These are phyloP conservation scores for Tuber borchii DNA, from an alignment of 495 filamentous ascomycete genomes.

Conservation along the genomic window DNA sequence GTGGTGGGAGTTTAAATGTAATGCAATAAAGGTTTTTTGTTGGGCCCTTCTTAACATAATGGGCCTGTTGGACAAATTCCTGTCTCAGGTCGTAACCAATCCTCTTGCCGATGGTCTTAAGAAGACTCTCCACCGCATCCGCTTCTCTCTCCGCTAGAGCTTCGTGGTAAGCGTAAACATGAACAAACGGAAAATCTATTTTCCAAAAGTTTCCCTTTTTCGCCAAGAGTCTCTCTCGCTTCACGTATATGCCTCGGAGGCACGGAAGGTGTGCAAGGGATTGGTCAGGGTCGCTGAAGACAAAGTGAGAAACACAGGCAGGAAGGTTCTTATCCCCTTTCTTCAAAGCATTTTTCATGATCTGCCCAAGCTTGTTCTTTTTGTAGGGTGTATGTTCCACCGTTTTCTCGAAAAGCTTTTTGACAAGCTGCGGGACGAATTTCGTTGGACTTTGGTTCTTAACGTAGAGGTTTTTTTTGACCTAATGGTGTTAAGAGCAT, in stretches of 20 bases:
- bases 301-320: conserved; percentile 72
- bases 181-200: neutral
- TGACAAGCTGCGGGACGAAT: conserved; percentile 67
- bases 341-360: conserved; percentile 40
- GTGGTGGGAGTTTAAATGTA: neutral
- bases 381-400: conserved; percentile 48
- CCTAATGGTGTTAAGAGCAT: conserved; percentile 45
- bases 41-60: neutral
- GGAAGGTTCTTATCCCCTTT: conserved; percentile 51
- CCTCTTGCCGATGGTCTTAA: neutral
- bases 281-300: conserved; percentile 55
- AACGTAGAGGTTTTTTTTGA: conserved; percentile 61
- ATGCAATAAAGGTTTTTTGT: neutral
- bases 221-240: neutral
- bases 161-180: neutral
- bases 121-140: neutral
- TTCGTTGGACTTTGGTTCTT: conserved; percentile 70
- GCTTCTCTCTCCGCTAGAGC: neutral
- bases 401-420: conserved; percentile 54
- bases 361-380: conserved; percentile 30
- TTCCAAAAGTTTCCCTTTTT: neutral
- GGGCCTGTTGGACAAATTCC: neutral
- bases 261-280: neutral
- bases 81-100: neutral
- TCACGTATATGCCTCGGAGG: neutral